These are phyloP conservation scores for Cutaneotrichosporon dermatis DNA, from an alignment of 1,284 basidiomycete species.

Conservation along the genomic window DNA sequence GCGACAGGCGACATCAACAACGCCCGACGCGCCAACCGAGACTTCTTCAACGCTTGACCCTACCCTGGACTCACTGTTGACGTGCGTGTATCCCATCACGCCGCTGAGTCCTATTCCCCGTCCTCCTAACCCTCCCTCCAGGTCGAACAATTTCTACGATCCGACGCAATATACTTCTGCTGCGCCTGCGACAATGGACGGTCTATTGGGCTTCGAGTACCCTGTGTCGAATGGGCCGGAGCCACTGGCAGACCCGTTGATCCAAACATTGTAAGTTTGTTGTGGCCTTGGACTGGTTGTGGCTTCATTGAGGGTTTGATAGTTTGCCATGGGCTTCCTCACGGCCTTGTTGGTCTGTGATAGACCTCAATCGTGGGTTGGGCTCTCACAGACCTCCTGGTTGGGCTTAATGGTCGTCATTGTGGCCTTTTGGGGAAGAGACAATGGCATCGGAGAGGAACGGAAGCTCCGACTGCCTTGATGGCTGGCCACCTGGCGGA, in stretches of 20 bases:
- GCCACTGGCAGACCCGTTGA: conserved; percentile 15
- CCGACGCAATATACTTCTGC: not conserved
- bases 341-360: no score
- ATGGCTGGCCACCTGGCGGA: not conserved
- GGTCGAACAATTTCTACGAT: conserved; percentile 4
- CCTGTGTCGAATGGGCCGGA: conserved; percentile 2
- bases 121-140: not conserved
- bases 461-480: conserved; percentile 7
- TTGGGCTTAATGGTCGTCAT: no score
- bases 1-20: not conserved
- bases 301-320: no score
- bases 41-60: not conserved
- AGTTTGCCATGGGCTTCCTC: no score
- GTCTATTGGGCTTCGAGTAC: conserved; percentile 15
- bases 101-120: not conserved
- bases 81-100: not conserved
- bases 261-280: conserved; percentile 19
- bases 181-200: conserved; percentile 6
- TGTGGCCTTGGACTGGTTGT: no score
- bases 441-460: not conserved
- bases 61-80: not conserved
- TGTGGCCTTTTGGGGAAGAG: no score
- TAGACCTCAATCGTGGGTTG: no score
- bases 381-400: no score
- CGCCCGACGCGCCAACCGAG: not conserved